Evolutionary conservation across 129 eudicot species (phyloP).

Genomic region (Helianthus tuberosus): DNA sequence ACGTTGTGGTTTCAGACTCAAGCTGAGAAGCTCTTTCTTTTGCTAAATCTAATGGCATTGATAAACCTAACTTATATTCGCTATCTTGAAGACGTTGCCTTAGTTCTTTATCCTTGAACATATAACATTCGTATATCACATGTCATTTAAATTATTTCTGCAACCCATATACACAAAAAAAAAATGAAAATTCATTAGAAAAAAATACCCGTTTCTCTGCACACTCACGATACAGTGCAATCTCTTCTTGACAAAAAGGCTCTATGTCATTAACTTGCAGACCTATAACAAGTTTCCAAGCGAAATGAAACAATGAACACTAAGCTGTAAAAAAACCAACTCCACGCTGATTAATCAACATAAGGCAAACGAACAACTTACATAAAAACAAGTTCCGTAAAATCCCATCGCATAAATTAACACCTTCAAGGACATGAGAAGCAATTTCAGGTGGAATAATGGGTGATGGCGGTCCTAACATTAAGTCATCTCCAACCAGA

Average conservation of each 20-base stretch:
- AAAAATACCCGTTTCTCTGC: conserved; percentile 80
- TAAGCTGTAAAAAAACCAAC: neutral
- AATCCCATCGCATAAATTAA: conserved; percentile 83
- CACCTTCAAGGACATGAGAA: conserved; percentile 94
- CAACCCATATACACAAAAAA: neutral
- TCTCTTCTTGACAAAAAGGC: conserved; percentile 98
- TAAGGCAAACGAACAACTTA: conserved; percentile 38
- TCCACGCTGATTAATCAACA: conserved; percentile 2
- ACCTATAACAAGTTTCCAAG: conserved; percentile 47
- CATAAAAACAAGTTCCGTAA: conserved; percentile 84
- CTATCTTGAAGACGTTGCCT: conserved; percentile 91
- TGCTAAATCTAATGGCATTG: conserved; percentile 91
- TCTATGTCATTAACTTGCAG: conserved; percentile 89
- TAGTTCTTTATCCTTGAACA: conserved; percentile 73
- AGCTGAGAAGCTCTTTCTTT: conserved; percentile 80
- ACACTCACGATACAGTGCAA: conserved; percentile 77
- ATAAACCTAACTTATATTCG: conserved; percentile 82
- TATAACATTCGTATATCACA: conserved; percentile 4
- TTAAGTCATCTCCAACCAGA: conserved; percentile 92
- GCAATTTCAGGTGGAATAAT: conserved; percentile 96
- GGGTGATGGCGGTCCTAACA: conserved; percentile 96
- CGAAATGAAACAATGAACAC: neutral
- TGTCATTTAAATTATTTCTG: conserved; percentile 1
- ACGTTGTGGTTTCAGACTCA: conserved; percentile 81
- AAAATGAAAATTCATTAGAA: neutral